Evolutionary conservation across 2,329 filamentous ascomycete species (phyloP), one percentile per base, ranked within the genome.

Genomic region (Aspergillus flavus): DNA sequence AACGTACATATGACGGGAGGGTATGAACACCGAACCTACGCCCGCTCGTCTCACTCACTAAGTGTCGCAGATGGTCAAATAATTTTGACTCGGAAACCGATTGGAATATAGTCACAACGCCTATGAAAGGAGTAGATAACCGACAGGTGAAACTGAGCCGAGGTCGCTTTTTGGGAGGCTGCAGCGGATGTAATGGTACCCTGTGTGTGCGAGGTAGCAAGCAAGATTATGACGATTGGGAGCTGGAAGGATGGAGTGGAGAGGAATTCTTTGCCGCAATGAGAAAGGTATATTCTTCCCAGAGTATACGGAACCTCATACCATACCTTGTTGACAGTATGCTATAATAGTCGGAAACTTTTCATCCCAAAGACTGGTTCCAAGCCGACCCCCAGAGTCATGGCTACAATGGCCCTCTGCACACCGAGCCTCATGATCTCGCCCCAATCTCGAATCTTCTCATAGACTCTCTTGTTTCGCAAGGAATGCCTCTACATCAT

Each of bases 341-440:
- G 79, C 56, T 30, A n/a, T 34, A 30, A n/a, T 34, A 76, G 83
- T 78, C 84, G 1, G 86, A 89, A 66, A 85, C 82, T 2, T 89
- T 88, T 68, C 83, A 87, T 61, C 70, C 75, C 23, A 88, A 88
- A 69, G 75, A 82, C 32, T 87, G 85, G 85, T 86, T 87, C 72
- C 71, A 85, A 39, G 81, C 81, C 2, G 77, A 82, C 48, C 70
- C 77, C 10, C 75, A 76, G 2, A 78, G 77, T 9, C 86, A 89
- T 64, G 85, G 85, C 1, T 75, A 80, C 54, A 72, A 78, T 11
- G 86, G 86, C 0, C 83, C 82, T 23, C 75, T 89, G 1, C 81
- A 86, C 58, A 84, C 80, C 7, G 85, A 86, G 65, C 86, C 86
- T 0, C 85, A 88, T 63, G 85, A 87, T 63, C 75, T 87, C 1